Percentiles rank a stretch among this genome's conserved stretches.
Evolutionary conservation across 129 eudicot genomes (phyloP).

Genomic region (Chrysanthemum makinoi): DNA sequence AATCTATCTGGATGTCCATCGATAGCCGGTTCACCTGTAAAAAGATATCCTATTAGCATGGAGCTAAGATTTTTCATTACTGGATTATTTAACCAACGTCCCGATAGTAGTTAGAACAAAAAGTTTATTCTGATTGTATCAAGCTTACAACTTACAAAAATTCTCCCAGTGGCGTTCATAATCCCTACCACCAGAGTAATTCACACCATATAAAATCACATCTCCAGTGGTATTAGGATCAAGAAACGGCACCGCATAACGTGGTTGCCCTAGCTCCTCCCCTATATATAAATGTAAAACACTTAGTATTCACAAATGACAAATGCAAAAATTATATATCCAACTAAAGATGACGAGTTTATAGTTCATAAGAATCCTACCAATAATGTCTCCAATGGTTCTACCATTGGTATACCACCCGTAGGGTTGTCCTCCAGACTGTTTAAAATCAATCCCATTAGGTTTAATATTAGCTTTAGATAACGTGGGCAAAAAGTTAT

Average conservation of each 20-base stretch:
- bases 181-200: constrained; percentile 94
- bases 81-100: neutral
- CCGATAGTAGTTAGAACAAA: neutral
- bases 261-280: constrained; percentile 74
- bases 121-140: neutral
- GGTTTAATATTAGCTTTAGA: constrained; percentile 83
- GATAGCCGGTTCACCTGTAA: constrained; percentile 87
- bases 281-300: constrained; percentile 36
- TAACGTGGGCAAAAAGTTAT: constrained; percentile 72
- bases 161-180: constrained; percentile 89
- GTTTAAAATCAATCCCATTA: constrained; percentile 83
- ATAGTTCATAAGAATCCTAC: constrained; percentile 33
- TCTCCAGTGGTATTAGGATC: constrained; percentile 91
- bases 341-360: neutral
- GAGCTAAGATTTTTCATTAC: too few relatives aligned
- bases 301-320: neutral
- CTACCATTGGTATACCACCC: constrained; percentile 90
- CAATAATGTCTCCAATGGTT: constrained; percentile 92
- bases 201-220: constrained; percentile 72
- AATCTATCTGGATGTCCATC: constrained; percentile 89
- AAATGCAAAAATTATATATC: neutral
- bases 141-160: constrained; percentile 56
- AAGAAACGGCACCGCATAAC: constrained; percentile 75
- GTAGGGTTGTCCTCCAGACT: constrained; percentile 83
- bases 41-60: constrained; percentile 5